Conservation (phyloP, 192 early-diverging fungal species). For the Coemansia nantahalensis region DNA sequence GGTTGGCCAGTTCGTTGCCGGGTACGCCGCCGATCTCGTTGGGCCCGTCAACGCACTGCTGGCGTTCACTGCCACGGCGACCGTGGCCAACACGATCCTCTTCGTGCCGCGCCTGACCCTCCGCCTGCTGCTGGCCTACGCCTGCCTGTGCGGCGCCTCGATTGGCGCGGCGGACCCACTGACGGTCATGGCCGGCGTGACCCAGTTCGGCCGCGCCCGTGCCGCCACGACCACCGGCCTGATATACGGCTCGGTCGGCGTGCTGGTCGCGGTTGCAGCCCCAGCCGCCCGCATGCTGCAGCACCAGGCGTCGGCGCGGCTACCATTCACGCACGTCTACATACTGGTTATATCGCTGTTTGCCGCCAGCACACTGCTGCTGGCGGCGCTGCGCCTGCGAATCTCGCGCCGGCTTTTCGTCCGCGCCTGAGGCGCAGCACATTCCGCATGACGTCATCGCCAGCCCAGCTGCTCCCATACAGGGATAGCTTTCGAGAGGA, state of each 20-base stretch:
- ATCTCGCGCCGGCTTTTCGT: constrained; percentile 23
- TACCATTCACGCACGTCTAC: constrained; percentile 13
- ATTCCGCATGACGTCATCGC: too few relatives aligned
- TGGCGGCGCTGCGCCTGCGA: constrained; percentile 22
- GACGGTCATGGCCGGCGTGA: constrained; percentile 38
- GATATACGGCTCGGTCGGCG: constrained; percentile 39
- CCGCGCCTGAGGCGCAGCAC: not conserved
- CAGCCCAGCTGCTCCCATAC: too few relatives aligned
- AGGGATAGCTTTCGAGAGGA: too few relatives aligned
- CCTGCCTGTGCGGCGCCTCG: constrained; percentile 41
- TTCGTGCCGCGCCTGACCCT: constrained; percentile 32
- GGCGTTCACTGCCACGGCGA: constrained; percentile 22
- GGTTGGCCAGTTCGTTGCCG: constrained; percentile 41
- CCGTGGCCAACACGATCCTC: constrained; percentile 29
- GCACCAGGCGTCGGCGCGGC: not conserved
- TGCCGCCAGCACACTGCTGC: constrained; percentile 24
- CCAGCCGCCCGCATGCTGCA: constrained; percentile 31
- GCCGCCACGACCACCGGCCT: constrained; percentile 25
- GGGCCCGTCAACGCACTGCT: constrained; percentile 43
- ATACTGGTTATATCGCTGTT: constrained; percentile 26
- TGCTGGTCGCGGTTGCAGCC: constrained; percentile 20
- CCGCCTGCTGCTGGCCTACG: constrained; percentile 29
- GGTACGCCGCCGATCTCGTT: constrained; percentile 37
- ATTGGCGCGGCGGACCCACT: constrained; percentile 44
- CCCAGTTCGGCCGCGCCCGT: constrained; percentile 30